phyloP scores from a whole-genome alignment of 139 green algal species.

The Gonium pectorale region DNA sequence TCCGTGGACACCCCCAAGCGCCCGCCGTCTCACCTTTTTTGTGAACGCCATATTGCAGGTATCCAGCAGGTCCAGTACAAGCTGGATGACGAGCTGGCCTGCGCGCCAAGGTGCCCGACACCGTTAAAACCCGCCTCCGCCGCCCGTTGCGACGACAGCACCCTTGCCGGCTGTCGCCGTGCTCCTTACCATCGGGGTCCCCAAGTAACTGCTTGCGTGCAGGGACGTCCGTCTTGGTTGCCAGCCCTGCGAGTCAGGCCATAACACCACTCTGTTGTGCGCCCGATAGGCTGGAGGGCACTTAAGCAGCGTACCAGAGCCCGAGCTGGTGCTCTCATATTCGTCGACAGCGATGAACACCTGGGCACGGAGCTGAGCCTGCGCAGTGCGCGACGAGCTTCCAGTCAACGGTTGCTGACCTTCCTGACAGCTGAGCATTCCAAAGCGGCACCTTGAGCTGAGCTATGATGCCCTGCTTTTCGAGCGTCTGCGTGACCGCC shows the following conservation, averaged over 20 bases:
- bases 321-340: constrained; percentile 5
- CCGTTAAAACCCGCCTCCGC: not conserved
- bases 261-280: not conserved
- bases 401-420: constrained; percentile 1
- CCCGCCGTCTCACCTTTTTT: not conserved
- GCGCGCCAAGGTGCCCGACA: not conserved
- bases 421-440: not conserved
- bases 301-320: not conserved
- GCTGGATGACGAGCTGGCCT: constrained; percentile 19
- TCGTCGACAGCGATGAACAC: constrained; percentile 31
- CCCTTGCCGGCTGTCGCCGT: no score
- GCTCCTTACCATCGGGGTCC: constrained; percentile 18
- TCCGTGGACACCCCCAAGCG: not conserved
- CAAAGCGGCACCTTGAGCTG: constrained; percentile 18
- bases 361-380: constrained; percentile 28
- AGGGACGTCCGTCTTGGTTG: constrained; percentile 5
- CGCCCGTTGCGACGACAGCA: no score
- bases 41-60: constrained; percentile 32
- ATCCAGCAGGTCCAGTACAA: constrained; percentile 30
- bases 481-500: constrained; percentile 7
- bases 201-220: not conserved
- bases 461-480: constrained; percentile 33
- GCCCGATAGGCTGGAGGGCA: not conserved
- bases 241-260: not conserved
- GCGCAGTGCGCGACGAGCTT: not conserved